These are phyloP conservation scores for Pharus latifolius DNA, from an alignment of 176 grass and related monocot genomes.

Conservation along the genomic window DNA sequence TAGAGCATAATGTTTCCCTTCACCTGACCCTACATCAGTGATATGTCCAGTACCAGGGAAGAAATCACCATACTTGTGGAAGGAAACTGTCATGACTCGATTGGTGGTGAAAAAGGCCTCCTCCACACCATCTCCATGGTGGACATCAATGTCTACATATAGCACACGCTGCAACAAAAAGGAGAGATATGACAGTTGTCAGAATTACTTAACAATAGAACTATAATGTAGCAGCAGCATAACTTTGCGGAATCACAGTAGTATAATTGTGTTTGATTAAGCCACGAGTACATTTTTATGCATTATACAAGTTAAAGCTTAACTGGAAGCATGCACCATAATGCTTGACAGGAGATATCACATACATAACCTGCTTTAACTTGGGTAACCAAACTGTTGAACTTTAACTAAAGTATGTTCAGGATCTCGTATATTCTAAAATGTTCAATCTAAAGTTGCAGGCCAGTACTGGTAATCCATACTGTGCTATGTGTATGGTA, in stretches of 20 bases:
- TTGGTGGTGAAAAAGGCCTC: conserved; percentile 94
- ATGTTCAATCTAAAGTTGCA: background rate
- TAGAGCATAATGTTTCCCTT: conserved; percentile 78
- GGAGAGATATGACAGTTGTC: conserved; percentile 3
- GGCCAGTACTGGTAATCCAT: background rate
- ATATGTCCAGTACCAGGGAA: conserved; percentile 92
- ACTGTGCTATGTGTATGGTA: background rate
- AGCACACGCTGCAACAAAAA: conserved; percentile 70
- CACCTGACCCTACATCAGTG: conserved; percentile 42
- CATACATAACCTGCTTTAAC: too few species aligned
- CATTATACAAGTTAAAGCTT: background rate
- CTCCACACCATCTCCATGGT: conserved; percentile 94
- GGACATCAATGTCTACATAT: conserved; percentile 95
- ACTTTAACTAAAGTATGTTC: background rate
- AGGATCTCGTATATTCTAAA: background rate
- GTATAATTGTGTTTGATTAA: background rate
- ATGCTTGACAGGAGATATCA: background rate
- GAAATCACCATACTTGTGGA: conserved; percentile 92
- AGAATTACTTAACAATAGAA: conserved; percentile 4
- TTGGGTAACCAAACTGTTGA: background rate
- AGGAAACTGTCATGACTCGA: conserved; percentile 87
- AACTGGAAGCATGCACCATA: background rate
- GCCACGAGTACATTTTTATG: background rate
- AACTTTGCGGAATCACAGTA: background rate
- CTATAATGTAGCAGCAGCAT: background rate